Evolutionary conservation across 345 rosid species (phyloP).

Genomic region (Erucastrum elatum): DNA sequence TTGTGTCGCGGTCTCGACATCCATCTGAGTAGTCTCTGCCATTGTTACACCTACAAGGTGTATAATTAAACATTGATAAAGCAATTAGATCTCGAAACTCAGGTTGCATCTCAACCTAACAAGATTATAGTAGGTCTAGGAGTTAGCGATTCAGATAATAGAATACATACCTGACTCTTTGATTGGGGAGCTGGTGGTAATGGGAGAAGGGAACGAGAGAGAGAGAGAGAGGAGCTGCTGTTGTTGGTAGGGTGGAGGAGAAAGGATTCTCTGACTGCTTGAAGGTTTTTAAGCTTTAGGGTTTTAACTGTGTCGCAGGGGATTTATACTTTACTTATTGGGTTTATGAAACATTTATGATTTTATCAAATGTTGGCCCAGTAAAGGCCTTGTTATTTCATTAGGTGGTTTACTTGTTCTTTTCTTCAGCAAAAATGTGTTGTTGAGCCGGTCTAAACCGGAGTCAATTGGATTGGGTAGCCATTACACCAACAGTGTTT

Average conservation of each 20-base stretch:
- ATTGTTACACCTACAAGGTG: neutral
- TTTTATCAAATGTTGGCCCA: neutral
- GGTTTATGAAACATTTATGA: neutral
- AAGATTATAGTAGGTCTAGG: neutral
- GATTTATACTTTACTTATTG: neutral
- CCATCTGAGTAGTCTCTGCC: conserved; percentile 50
- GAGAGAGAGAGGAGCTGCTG: neutral
- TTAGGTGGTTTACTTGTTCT: neutral
- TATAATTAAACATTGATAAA: no score
- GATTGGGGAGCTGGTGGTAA: conserved; percentile 4
- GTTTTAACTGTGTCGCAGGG: neutral
- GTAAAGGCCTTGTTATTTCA: neutral
- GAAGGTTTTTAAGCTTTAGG: conserved; percentile 25
- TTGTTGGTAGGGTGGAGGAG: neutral
- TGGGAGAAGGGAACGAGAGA: neutral
- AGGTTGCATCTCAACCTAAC: neutral
- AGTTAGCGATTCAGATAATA: neutral
- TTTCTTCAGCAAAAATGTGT: neutral
- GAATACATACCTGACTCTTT: conserved; percentile 2
- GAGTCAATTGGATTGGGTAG: neutral
- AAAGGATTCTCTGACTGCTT: neutral
- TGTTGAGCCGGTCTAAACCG: neutral
- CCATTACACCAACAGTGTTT: neutral
- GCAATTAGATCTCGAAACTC: neutral
- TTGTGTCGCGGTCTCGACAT: conserved; percentile 40